Evolutionary conservation across 495 filamentous ascomycete genomes (phyloP).

Genomic region (Annulohypoxylon nitens): DNA sequence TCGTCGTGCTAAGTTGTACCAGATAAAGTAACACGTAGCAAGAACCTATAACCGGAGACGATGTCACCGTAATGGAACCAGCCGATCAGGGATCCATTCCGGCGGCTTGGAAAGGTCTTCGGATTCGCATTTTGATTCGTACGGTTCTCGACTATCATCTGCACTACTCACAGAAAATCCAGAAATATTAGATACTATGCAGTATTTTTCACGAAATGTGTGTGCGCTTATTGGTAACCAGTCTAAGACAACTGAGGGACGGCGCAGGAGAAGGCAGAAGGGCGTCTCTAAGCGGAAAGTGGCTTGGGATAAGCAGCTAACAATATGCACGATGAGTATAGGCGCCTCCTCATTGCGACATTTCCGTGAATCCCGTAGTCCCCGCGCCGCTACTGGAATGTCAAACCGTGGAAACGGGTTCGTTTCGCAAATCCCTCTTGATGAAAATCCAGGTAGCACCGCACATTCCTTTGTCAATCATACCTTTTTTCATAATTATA

Average conservation of each 20-base stretch:
- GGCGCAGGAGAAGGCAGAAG: background rate
- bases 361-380: constrained; percentile 5
- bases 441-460: background rate
- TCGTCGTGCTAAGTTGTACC: constrained; percentile 7
- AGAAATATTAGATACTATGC: background rate
- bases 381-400: constrained; percentile 2
- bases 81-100: constrained; percentile 16
- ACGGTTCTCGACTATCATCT: background rate
- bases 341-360: constrained; percentile 10
- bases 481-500: background rate
- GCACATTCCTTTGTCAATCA: background rate
- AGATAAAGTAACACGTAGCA: constrained; percentile 11
- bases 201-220: background rate
- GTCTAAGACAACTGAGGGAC: background rate
- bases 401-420: constrained; percentile 1
- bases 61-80: background rate
- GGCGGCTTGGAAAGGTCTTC: constrained; percentile 17
- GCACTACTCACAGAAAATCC: background rate
- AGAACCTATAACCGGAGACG: constrained; percentile 1
- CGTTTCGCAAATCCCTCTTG: constrained; percentile 2
- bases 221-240: constrained; percentile 13
- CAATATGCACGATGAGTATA: background rate
- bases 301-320: background rate
- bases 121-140: constrained; percentile 17
- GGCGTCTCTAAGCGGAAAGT: constrained; percentile 12